Evolutionary conservation across 306 rosid genomes (phyloP), one percentile per base, ranked within the genome.

Genomic region (Begonia peltatifolia): DNA sequence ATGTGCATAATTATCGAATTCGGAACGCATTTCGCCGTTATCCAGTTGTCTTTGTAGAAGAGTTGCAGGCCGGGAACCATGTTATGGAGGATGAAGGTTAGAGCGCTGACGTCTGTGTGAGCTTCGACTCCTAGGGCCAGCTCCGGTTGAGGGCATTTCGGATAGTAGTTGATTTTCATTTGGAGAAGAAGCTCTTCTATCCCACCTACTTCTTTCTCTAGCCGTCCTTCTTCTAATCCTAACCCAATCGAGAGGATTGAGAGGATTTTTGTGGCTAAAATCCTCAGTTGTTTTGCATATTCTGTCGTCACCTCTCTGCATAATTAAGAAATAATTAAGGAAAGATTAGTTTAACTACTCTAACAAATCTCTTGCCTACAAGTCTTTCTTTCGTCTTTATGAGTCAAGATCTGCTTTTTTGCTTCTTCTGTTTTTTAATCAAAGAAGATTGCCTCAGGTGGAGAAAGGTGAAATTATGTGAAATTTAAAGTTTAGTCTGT

Each of bases 1-100:
- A 87, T 69, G 68, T 83, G 94, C 96, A 87, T 83, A 35, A 87
- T 63, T 22, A 87, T 76, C 54, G 96, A 83, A 49, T 64, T 66
- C 0, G 89, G 94, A 2, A 83, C 94, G 14, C 96, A 83, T 43
- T 80, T 87, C 6, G 94, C 96, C 0, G 87, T 87, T 57, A 87
- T 42, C 96, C 96, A 87, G 12, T 87, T 63, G 9, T 72, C 89
- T 1, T 60, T 52, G 42, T 80, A 76, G 71, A 75, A 71, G 18
- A 87, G 94, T 53, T 87, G 96, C 35, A 87, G 72, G 54, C 96
- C 96, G 3, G 96, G 96, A 11, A 87, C 94, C 96, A 87, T 87
- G 47, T 87, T 87, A 64, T 87, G 96, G 14, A 87, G 76, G 50
- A 87, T 67, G 76, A 87, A 87, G 56, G 96, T 80, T 5, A 87